phyloP scores from a whole-genome alignment of 768 basidiomycete species.

The Hirschioporus abietinus region DNA sequence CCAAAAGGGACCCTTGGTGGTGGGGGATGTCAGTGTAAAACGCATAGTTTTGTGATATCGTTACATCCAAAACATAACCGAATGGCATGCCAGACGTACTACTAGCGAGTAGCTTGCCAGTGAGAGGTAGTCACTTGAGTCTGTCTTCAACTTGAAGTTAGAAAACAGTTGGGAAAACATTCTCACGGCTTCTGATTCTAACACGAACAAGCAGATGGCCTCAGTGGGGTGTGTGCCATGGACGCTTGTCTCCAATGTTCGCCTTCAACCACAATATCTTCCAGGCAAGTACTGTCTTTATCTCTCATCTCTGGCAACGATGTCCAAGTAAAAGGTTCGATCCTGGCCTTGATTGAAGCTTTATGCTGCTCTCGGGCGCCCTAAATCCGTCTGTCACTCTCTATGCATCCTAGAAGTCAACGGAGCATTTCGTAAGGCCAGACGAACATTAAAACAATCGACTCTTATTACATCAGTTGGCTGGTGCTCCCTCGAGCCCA shows the following conservation, averaged over 20 bases:
- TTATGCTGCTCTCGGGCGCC: conserved; percentile 2
- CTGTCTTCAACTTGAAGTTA: not conserved
- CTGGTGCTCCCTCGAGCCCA: conserved; percentile 1
- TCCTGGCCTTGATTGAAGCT: not conserved
- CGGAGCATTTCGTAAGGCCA: conserved; percentile 7
- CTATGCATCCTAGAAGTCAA: conserved; percentile 3
- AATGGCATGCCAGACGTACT: too few species aligned
- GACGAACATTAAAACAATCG: conserved; percentile 2
- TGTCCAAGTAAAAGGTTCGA: conserved; percentile 5
- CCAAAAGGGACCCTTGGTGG: too few species aligned
- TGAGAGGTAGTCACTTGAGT: too few species aligned
- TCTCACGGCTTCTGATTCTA: not conserved
- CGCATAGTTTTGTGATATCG: too few species aligned
- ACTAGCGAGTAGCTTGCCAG: too few species aligned
- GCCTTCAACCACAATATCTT: not conserved
- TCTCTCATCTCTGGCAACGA: not conserved
- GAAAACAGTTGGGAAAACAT: not conserved
- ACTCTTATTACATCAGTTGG: not conserved
- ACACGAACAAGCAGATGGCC: not conserved
- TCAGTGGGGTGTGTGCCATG: not conserved
- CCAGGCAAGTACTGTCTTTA: not conserved
- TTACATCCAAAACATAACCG: too few species aligned
- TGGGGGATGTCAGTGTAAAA: too few species aligned
- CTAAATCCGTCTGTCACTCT: conserved; percentile 3
- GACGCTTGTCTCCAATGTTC: not conserved